Percentiles rank a stretch among this genome's conserved stretches.
These are phyloP conservation scores for Datura wrightii DNA, from an alignment of 257 asterid species.

Conservation along the genomic window DNA sequence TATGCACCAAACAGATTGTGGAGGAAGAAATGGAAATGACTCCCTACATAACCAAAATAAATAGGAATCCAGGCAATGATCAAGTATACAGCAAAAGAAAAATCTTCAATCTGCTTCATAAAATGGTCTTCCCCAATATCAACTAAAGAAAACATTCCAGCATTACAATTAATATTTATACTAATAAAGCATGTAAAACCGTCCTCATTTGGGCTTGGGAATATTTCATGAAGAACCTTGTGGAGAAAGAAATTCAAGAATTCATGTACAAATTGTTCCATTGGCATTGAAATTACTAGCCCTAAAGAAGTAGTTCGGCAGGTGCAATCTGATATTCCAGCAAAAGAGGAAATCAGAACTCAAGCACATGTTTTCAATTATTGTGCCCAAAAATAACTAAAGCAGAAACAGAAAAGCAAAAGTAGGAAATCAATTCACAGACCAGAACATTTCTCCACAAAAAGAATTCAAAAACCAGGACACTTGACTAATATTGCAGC, in stretches of 20 bases:
- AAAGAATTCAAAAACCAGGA: background rate
- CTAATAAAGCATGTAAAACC: background rate
- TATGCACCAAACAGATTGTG: background rate
- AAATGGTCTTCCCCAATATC: background rate
- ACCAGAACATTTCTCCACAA: slow-evolving; percentile 3
- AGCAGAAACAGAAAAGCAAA: background rate
- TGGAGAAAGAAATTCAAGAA: slow-evolving; percentile 6
- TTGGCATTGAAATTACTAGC: background rate
- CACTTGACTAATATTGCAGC: background rate
- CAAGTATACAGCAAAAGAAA: slow-evolving; percentile 18
- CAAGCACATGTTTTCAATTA: background rate
- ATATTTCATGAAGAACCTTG: background rate
- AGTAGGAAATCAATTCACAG: slow-evolving; percentile 2
- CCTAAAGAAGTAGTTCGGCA: background rate
- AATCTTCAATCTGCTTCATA: background rate
- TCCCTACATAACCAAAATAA: slow-evolving; percentile 14
- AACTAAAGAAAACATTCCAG: slow-evolving; percentile 20
- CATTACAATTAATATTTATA: background rate
- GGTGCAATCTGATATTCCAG: background rate
- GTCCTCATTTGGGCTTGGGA: background rate
- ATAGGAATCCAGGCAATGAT: background rate
- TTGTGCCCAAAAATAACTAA: slow-evolving; percentile 19
- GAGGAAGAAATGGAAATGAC: slow-evolving; percentile 1
- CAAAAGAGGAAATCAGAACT: slow-evolving; percentile 23
- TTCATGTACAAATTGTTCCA: slow-evolving; percentile 20